phyloP scores from a whole-genome alignment of 2,329 filamentous ascomycete genomes.

The Gnomoniopsis sp. region DNA sequence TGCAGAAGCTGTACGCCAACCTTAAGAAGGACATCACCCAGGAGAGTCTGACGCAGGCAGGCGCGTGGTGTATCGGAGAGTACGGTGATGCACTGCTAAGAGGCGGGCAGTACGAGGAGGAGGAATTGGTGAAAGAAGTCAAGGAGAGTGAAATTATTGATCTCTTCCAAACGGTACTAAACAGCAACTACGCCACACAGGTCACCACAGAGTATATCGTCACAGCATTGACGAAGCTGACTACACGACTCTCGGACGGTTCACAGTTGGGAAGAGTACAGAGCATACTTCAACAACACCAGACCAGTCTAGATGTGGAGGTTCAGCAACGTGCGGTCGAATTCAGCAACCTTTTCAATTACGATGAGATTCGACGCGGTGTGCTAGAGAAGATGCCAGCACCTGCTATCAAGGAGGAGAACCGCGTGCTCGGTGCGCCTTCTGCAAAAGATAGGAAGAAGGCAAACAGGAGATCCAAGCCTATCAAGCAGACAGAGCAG shows the following conservation, averaged over 20 bases:
- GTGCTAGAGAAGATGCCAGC: slow-evolving; percentile 98
- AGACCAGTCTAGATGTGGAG: slow-evolving; percentile 88
- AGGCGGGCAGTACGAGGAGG: slow-evolving; percentile 90
- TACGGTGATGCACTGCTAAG: slow-evolving; percentile 87
- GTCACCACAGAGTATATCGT: slow-evolving; percentile 94
- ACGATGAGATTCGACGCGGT: slow-evolving; percentile 81
- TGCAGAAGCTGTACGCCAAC: slow-evolving; percentile 87
- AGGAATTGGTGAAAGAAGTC: slow-evolving; percentile 77
- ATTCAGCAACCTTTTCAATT: slow-evolving; percentile 90
- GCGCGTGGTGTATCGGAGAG: slow-evolving; percentile 96
- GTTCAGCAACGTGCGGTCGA: slow-evolving; percentile 95
- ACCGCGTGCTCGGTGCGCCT: slow-evolving; percentile 81
- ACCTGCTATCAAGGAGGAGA: slow-evolving; percentile 94
- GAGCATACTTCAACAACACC: slow-evolving; percentile 71
- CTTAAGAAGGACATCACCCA: slow-evolving; percentile 97
- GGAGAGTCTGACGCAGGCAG: slow-evolving; percentile 88
- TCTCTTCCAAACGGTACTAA: slow-evolving; percentile 86
- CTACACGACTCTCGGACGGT: slow-evolving; percentile 77
- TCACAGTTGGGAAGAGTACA: slow-evolving; percentile 85
- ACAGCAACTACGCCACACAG: slow-evolving; percentile 91
- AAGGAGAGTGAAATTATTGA: slow-evolving; percentile 89
- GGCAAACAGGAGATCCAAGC: slow-evolving; percentile 71
- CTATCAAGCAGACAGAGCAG: slow-evolving; percentile 81
- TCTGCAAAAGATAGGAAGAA: slow-evolving; percentile 59
- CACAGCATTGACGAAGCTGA: slow-evolving; percentile 92